Evolutionary conservation across 2,329 filamentous ascomycete species (phyloP).

Genomic region (Aureobasidium sp.): DNA sequence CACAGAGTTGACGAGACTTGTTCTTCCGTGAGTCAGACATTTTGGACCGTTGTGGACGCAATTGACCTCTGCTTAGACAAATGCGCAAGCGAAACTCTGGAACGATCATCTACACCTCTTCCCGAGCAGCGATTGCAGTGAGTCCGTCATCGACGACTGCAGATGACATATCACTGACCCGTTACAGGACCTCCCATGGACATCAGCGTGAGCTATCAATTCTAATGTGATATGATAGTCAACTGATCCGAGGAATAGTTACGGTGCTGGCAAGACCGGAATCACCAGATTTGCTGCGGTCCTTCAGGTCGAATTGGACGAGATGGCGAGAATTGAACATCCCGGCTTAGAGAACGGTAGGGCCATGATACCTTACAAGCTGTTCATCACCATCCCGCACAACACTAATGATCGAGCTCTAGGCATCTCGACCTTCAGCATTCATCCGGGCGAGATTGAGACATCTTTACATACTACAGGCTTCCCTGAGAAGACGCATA

Average conservation of each 20-base stretch:
- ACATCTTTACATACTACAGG: not conserved
- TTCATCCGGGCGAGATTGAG: not conserved
- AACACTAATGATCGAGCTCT: not conserved
- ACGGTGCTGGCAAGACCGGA: not conserved
- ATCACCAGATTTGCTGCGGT: not conserved
- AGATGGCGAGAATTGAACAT: not conserved
- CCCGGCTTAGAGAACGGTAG: not conserved
- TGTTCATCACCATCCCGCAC: too few species aligned
- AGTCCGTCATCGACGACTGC: not conserved
- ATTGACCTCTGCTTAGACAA: not conserved
- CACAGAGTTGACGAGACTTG: not conserved
- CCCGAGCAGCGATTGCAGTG: not conserved
- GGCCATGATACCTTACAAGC: not conserved
- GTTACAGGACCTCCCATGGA: not conserved
- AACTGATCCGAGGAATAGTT: not conserved
- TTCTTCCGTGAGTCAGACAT: not conserved
- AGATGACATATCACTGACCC: not conserved
- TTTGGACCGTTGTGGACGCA: too few species aligned
- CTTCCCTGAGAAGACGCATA: not conserved
- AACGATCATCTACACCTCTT: not conserved
- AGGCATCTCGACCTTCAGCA: not conserved
- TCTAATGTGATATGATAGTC: too few species aligned
- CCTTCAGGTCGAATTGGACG: not conserved
- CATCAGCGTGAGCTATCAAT: not conserved
- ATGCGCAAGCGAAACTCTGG: not conserved